Evolutionary conservation across 768 basidiomycete genomes (phyloP), one percentile per base, ranked within the genome.

Genomic region (Solioccasus polychromus): DNA sequence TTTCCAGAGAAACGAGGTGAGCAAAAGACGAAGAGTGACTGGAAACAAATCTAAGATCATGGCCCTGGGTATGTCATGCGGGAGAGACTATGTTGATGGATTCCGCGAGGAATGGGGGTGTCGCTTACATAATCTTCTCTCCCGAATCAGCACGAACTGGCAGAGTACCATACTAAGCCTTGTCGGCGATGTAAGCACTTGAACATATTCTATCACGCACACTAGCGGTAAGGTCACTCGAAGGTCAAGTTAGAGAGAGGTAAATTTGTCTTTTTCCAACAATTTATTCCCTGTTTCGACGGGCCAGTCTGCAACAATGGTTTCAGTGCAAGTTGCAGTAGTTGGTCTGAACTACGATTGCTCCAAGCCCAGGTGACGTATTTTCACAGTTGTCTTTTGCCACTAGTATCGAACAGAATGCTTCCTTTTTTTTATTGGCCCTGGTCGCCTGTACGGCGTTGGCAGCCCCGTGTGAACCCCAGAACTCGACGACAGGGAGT

Each of bases 1-100:
- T 23, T 47, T 9, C 72, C 71, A 77, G 9, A 79, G 60, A 4
- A 75, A 53, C 2, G 67, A 71, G 6, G 69, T 59, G 19, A 81
- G 54, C 9, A 78, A 57, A 22, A 72, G 48, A 31, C 69, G 70
- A 9, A 81, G 53, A 18, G 76, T 57, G 8, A 55, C 51, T 5
- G 77, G 72, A n/a, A 79, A 42, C 37, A 61, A 20, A 47, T 52
- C 48, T 22, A 60, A 39, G 20, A 65, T 63, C 52, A 54, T 52
- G 12, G 25, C 22, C 41, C 10, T 26, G 37, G 8, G 40, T 34
- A 38, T 36, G 30, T 10, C 32, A 47, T 23, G 35, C 42, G 23
- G 40, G 29, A 34, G 17, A 29, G 17, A 17, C 3, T 23, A 14
- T 15, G 2, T 8, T 18, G 38, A 31, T 31, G 34, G 36, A 22